Conservation (phyloP, 2,329 filamentous ascomycete species). For the Beauveria rudraprayagi region DNA sequence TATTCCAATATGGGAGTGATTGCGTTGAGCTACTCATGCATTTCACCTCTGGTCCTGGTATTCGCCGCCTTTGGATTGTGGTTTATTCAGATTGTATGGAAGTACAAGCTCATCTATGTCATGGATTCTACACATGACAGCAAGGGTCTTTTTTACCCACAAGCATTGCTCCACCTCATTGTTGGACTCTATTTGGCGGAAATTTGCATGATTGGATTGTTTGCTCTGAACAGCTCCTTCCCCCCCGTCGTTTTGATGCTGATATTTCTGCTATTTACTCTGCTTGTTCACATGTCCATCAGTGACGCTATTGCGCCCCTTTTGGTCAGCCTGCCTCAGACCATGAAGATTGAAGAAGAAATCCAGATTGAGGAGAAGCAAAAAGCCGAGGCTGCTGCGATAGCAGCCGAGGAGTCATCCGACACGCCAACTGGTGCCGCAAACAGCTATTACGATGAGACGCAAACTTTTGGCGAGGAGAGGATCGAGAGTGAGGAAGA, state of each 20-base stretch:
- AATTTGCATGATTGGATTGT: conserved; percentile 76
- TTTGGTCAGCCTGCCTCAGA: conserved; percentile 70
- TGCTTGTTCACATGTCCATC: conserved; percentile 67
- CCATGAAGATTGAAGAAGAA: conserved; percentile 50
- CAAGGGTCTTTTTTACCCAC: conserved; percentile 78
- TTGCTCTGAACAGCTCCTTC: conserved; percentile 59
- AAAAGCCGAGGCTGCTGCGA: conserved; percentile 26
- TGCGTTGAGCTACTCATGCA: conserved; percentile 76
- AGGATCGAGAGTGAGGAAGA: conserved; percentile 16
- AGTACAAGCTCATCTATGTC: conserved; percentile 86
- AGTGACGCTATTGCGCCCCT: conserved; percentile 68
- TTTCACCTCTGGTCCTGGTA: conserved; percentile 74
- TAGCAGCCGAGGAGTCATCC: conserved; percentile 18
- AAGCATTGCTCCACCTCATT: conserved; percentile 79
- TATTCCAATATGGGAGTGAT: conserved; percentile 77
- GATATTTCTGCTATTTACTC: conserved; percentile 64
- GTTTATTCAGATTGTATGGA: conserved; percentile 79
- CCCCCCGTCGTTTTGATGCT: conserved; percentile 71
- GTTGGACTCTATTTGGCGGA: conserved; percentile 78
- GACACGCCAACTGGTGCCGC: conserved; percentile 21
- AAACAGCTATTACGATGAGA: conserved; percentile 27
- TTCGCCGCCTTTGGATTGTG: conserved; percentile 74
- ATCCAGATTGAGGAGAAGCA: conserved; percentile 37
- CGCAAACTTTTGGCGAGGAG: conserved; percentile 11
- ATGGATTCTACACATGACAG: conserved; percentile 76